Evolutionary conservation across 2,329 filamentous ascomycete genomes (phyloP).

Genomic region (Canariomyces notabilis): DNA sequence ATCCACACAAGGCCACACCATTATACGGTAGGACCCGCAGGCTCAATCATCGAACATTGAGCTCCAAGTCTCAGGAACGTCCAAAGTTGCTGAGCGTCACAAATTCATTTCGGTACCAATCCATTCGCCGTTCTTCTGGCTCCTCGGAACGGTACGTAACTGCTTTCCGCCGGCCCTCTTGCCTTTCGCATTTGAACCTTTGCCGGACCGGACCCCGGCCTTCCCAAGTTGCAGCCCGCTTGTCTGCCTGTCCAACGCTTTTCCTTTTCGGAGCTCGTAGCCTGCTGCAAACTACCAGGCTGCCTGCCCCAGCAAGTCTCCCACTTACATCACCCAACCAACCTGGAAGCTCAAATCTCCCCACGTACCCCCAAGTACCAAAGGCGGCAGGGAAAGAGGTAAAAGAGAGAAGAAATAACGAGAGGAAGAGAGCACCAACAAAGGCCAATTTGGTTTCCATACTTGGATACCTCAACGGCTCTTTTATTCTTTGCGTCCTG

Average conservation of each 20-base stretch:
- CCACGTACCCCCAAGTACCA: slow-evolving; percentile 1
- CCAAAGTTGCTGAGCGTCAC: not conserved
- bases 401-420: not conserved
- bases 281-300: not conserved
- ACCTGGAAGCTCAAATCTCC: not conserved
- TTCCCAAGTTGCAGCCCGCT: not conserved
- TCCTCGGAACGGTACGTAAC: not conserved
- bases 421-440: not conserved
- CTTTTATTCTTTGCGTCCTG: not conserved
- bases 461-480: not conserved
- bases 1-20: not conserved
- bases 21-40: not conserved
- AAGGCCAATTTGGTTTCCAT: not conserved
- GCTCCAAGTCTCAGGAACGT: not conserved
- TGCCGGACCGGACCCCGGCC: not conserved
- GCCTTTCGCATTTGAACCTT: not conserved
- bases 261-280: not conserved
- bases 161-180: not conserved
- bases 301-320: too few species aligned
- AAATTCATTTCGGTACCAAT: not conserved
- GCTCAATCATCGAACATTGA: not conserved
- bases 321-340: slow-evolving; percentile 13
- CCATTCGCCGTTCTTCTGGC: not conserved
- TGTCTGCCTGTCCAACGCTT: not conserved
- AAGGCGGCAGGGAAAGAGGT: not conserved